Conservation (phyloP, 805 yeast genomes). For the Yarrowia divulgata region DNA sequence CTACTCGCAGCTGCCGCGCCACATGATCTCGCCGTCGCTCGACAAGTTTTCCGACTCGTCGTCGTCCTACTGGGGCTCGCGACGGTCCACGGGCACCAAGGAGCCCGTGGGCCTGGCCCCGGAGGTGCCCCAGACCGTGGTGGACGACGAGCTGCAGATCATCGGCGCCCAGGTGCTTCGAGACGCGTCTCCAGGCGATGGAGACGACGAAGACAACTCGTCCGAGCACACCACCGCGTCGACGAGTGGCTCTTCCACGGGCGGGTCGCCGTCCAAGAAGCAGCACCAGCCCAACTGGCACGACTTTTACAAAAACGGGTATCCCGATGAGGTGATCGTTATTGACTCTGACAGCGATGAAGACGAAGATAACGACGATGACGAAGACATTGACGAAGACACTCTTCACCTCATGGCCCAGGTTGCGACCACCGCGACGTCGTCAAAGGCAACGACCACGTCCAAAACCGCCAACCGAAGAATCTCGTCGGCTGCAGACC, state of each 20-base stretch:
- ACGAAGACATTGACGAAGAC: not conserved
- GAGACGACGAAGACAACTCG: conserved; percentile 37
- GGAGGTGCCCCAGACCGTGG: conserved; percentile 21
- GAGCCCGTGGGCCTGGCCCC: conserved; percentile 16
- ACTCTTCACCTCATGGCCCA: not conserved
- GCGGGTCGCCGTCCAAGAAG: conserved; percentile 23
- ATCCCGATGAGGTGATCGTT: conserved; percentile 49
- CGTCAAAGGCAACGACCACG: not conserved
- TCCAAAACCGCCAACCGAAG: not conserved
- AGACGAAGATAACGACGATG: conserved; percentile 1
- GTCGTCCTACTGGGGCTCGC: conserved; percentile 25
- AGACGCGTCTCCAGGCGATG: conserved; percentile 33
- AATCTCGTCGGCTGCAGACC: conserved; percentile 15
- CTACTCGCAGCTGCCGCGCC: conserved; percentile 35
- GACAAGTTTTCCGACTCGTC: conserved; percentile 39
- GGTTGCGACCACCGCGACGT: conserved; percentile 4
- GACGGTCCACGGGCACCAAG: conserved; percentile 36
- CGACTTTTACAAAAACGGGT: conserved; percentile 48
- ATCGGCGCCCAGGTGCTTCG: conserved; percentile 20
- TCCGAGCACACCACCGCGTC: conserved; percentile 24
- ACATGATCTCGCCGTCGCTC: conserved; percentile 33
- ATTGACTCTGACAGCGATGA: conserved; percentile 45
- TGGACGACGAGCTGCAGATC: conserved; percentile 30
- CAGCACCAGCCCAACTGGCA: conserved; percentile 45
- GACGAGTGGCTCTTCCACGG: conserved; percentile 10